Evolutionary conservation across 495 filamentous ascomycete species (phyloP), one percentile per base, ranked within the genome.

Genomic region (Amorphotheca resinae): DNA sequence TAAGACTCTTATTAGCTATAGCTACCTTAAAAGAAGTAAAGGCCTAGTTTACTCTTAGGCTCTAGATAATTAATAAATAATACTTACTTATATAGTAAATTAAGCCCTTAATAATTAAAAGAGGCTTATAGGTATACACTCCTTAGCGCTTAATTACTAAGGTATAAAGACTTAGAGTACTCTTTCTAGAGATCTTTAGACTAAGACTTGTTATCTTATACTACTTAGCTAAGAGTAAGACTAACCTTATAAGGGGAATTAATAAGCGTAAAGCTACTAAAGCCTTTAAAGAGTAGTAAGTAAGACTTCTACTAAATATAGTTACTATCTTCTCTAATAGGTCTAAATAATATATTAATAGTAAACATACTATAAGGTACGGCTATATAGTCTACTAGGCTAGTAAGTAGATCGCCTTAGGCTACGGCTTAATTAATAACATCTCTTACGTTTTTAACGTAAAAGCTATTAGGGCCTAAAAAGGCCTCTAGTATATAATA

Each of bases 361-460:
- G 18, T 22, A 26, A 20, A 7, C 17, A 11, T 20, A 9, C 11
- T 22, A 16, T 39, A 4, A 16, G 37, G 6, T 39, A 39, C 15
- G 18, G 37, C 9, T 39, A 20, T 26, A 39, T 18, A 4, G 15
- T 22, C 7, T 39, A 39, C 18, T 16, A 22, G 15, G 15, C 17
- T 16, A 26, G 37, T 22, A 39, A 22, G 15, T 16, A 39, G 18
- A 39, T 39, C 11, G 37, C 11, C 7, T 20, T 18, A 7, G 18
- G 18, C 6, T 7, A 22, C 15, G 18, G 18, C 16, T 22, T 26
- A 20, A 39, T 39, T 16, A 39, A 39, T 16, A 22, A 4, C n/a
- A 4, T 31, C 20, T 42, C 39, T 28, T 16, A 42, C 20, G 23
- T 42, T n/a, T 40, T 40, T 40, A 18, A 40, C 18, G 37, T 11